A percentile compares a stretch with the other conserved stretches of the same genome.
Conservation (phyloP, 169 alveolate species). For the Plasmodium coatneyi region DNA sequence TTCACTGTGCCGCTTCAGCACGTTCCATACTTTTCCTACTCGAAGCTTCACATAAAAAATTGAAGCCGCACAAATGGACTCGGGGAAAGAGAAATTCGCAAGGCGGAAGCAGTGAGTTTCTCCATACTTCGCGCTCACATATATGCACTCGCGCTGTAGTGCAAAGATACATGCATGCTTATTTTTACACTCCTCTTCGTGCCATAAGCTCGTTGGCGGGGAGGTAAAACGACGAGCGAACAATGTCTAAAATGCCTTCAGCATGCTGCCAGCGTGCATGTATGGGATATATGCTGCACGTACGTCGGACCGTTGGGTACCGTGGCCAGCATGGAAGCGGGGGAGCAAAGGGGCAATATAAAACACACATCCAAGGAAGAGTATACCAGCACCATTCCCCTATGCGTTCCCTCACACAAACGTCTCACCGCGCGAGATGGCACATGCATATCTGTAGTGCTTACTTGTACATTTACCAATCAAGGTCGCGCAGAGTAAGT, state of each 20-base stretch:
- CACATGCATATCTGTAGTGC: not conserved
- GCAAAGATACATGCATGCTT: not conserved
- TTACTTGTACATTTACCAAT: not conserved
- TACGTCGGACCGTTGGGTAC: not conserved
- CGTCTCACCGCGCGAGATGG: not conserved
- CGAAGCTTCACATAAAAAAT: not conserved
- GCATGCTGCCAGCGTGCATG: not conserved
- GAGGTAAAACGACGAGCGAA: not conserved
- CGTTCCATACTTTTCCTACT: not conserved
- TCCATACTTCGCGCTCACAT: not conserved
- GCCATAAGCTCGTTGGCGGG: not conserved
- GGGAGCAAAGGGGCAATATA: not conserved
- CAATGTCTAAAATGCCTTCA: conserved; percentile 37
- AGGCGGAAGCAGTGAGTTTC: not conserved
- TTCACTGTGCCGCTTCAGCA: not conserved
- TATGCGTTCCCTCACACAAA: not conserved
- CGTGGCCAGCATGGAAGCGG: not conserved
- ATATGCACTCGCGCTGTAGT: not conserved
- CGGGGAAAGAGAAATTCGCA: conserved; percentile 4
- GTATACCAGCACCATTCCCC: not conserved
- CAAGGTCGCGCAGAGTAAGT: not conserved
- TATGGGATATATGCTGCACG: not conserved
- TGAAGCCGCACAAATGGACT: conserved; percentile 6
- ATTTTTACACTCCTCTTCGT: not conserved
- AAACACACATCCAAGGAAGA: not conserved